These are phyloP conservation scores for Cantharellus anzutake DNA, from an alignment of 768 basidiomycete genomes.

Conservation along the genomic window DNA sequence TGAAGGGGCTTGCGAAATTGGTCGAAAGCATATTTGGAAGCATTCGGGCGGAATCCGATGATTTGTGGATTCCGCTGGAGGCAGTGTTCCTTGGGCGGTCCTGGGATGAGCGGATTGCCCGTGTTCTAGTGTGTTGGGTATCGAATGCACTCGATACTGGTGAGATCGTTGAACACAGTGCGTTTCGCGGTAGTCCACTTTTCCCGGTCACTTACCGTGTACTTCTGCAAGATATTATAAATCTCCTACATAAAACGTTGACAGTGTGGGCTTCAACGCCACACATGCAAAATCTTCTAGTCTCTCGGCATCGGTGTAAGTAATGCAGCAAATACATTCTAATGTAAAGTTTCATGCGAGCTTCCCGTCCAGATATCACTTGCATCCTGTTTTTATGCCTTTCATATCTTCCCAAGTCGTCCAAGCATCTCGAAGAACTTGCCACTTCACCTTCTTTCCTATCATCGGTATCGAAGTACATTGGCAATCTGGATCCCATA, in stretches of 20 bases:
- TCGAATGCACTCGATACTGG: conserved; percentile 23
- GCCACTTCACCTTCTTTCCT: conserved; percentile 44
- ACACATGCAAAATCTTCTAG: conserved; percentile 61
- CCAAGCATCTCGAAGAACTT: conserved; percentile 26
- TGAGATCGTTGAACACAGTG: conserved; percentile 11
- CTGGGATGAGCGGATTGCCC: conserved; percentile 40
- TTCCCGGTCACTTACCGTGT: too few relatives aligned
- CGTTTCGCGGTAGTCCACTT: too few relatives aligned
- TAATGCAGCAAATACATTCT: conserved; percentile 5
- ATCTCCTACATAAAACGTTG: conserved; percentile 17
- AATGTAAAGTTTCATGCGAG: background rate
- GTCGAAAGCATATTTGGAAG: conserved; percentile 36
- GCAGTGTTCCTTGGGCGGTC: conserved; percentile 34
- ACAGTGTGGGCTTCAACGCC: conserved; percentile 58
- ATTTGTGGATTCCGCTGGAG: conserved; percentile 32
- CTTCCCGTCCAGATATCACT: conserved; percentile 38
- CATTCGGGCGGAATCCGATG: conserved; percentile 22
- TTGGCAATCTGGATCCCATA: conserved; percentile 53
- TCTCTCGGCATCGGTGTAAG: conserved; percentile 60
- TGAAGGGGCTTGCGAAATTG: conserved; percentile 36
- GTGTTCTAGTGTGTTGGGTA: conserved; percentile 55
- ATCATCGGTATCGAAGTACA: conserved; percentile 47
- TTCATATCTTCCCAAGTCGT: conserved; percentile 38
- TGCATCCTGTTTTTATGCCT: conserved; percentile 44
- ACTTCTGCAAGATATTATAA: conserved; percentile 21